Evolutionary conservation across 1,284 basidiomycete species (phyloP).

Genomic region (Marasmius fiardii): DNA sequence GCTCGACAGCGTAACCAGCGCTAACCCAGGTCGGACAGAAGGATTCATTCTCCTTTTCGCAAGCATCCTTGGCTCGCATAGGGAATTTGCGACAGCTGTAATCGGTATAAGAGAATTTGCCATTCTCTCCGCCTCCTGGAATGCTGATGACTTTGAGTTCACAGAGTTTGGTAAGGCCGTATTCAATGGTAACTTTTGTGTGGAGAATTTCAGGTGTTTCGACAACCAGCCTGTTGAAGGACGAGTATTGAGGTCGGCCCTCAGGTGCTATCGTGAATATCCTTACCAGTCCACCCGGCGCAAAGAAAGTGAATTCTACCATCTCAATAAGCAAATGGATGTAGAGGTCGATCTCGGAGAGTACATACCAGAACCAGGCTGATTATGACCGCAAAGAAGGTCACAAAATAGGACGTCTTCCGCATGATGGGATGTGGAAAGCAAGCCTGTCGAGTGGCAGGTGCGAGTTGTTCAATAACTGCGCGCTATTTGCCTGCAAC

Average conservation of each 20-base stretch:
- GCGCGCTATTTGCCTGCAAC: too few relatives aligned
- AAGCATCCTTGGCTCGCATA: conserved; percentile 51
- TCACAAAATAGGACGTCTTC: conserved; percentile 61
- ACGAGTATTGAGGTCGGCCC: conserved; percentile 12
- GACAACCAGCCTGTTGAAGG: conserved; percentile 50
- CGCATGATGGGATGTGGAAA: conserved; percentile 39
- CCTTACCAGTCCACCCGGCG: conserved; percentile 62
- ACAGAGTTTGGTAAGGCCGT: conserved; percentile 59
- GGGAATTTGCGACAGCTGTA: conserved; percentile 68
- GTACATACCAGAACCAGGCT: conserved; percentile 52
- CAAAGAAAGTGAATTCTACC: conserved; percentile 57
- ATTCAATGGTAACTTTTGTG: conserved; percentile 46
- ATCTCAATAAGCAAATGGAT: conserved; percentile 2
- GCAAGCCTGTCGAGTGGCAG: too few relatives aligned
- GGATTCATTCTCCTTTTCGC: conserved; percentile 54
- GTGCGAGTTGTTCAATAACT: too few relatives aligned
- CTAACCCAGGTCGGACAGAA: conserved; percentile 71
- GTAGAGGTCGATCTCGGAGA: not conserved
- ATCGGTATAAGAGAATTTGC: conserved; percentile 47
- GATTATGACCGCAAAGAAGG: conserved; percentile 49
- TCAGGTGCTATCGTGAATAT: conserved; percentile 2
- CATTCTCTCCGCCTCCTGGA: conserved; percentile 41
- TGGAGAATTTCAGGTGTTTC: conserved; percentile 44
- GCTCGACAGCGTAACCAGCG: conserved; percentile 59
- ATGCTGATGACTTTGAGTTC: conserved; percentile 47